Evolutionary conservation across 371 early-diverging fungal genomes (phyloP).

Genomic region (Mortierella sp.): DNA sequence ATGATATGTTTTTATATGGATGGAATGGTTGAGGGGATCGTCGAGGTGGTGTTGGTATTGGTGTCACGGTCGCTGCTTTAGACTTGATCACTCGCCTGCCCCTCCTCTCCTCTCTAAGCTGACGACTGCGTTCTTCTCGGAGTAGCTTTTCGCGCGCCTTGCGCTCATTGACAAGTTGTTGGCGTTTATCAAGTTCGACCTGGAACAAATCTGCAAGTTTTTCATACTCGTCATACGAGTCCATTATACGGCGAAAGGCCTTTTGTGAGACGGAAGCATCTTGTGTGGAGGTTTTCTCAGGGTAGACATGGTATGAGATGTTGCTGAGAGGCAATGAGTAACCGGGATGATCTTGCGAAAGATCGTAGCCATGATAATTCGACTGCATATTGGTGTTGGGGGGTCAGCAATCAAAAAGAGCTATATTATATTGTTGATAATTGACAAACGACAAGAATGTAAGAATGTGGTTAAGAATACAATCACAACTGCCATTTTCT

Average conservation of each 20-base stretch:
- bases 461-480: background rate
- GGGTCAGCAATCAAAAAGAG: no score
- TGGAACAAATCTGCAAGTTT: conserved; percentile 43
- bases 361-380: conserved; percentile 5
- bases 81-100: conserved; percentile 10
- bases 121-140: conserved; percentile 24
- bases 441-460: background rate
- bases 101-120: conserved; percentile 18
- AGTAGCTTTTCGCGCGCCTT: conserved; percentile 24
- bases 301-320: conserved; percentile 43
- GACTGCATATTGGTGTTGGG: background rate
- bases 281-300: conserved; percentile 14
- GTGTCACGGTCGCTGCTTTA: conserved; percentile 4
- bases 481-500: background rate
- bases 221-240: conserved; percentile 47
- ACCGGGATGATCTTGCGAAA: conserved; percentile 25
- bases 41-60: conserved; percentile 1
- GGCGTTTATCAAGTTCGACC: conserved; percentile 39
- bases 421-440: no score
- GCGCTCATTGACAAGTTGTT: conserved; percentile 18
- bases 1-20: background rate
- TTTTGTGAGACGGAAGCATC: conserved; percentile 21
- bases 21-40: conserved; percentile 8
- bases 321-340: conserved; percentile 46
- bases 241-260: conserved; percentile 42